Evolutionary conservation across 805 yeast genomes (phyloP).

Genomic region (Tetrapisispora phaffii): DNA sequence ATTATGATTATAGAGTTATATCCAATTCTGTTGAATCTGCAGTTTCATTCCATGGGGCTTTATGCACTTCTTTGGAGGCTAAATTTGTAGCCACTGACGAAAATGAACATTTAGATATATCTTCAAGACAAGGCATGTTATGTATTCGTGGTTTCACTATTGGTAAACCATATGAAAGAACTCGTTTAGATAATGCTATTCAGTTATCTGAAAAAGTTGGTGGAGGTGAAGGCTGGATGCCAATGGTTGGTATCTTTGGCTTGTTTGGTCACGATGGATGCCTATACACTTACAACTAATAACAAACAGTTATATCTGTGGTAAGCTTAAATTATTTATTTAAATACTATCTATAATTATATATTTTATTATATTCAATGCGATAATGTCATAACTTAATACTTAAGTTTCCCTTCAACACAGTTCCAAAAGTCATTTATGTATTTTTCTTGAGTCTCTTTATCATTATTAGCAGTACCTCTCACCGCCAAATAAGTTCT

Average conservation of each 20-base stretch:
- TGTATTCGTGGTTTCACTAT: conserved; percentile 56
- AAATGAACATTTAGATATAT: conserved; percentile 25
- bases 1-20: conserved; percentile 50
- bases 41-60: conserved; percentile 42
- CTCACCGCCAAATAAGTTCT: conserved; percentile 48
- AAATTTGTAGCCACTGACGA: conserved; percentile 37
- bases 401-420: conserved; percentile 39
- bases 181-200: conserved; percentile 25
- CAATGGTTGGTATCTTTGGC: conserved; percentile 44
- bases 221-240: conserved; percentile 44
- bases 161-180: conserved; percentile 38
- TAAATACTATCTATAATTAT: neutral
- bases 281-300: conserved; percentile 38
- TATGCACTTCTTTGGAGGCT: conserved; percentile 50
- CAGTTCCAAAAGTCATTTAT: conserved; percentile 44
- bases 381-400: conserved; percentile 13
- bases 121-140: conserved; percentile 40
- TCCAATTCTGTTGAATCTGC: conserved; percentile 20
- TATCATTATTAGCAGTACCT: conserved; percentile 31
- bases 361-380: neutral
- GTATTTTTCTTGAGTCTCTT: conserved; percentile 34
- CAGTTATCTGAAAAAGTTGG: conserved; percentile 25
- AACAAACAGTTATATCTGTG: neutral
- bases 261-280: conserved; percentile 67
- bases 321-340: neutral